Base-by-base conservation (phyloP, 2,329 filamentous ascomycete species). In the Arthrobotrys musiformis region DNA sequence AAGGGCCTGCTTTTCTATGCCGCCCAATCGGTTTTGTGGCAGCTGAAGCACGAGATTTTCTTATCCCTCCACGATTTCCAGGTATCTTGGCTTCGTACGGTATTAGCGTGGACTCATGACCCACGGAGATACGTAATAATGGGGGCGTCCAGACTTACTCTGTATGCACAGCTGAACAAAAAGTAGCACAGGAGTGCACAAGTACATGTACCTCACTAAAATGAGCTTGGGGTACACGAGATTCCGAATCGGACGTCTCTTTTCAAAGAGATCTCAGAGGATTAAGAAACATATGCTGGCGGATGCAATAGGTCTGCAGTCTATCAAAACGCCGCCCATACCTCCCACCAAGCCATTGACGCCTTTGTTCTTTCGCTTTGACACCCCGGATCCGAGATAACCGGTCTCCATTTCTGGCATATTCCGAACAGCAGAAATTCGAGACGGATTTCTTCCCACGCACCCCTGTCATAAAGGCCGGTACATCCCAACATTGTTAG, bases 11-110 rank as follows among this genome's bases (percentile, higher is more conserved):
- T 56, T 28, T 44, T 40, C 46, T 33, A 22, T 37, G 48, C 13
- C 26, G n/a, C 35, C 63, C 63, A 67, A 67, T 67, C 63, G 35
- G 33, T 67, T 37, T 67, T 30, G 40, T 17, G 44, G 33, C 28
- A 26, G 61, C 42, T 52, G 44, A 54, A 54, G 42, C 46, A 37
- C 30, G 30, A 40, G 33, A 26, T n/a, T 40, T n/a, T 24, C n/a
- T 24, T 4, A 11, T 24, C 7, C 19, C n/a, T 2, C 26, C 50
- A 56, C 19, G 30, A 37, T 35, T 22, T 22, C 50, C n/a, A 40
- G 54, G 54, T 26, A 28, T 35, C 19, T 58, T 35, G 11, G 33
- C 40, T 58, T 58, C 54, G 30, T 58, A 58, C 33, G 17, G 33
- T 40, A 19, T 58, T 58, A 58, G 54, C 33, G 54, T 40, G 54